Conservation (phyloP, 768 basidiomycete species). For the Termitomyces sp. region DNA sequence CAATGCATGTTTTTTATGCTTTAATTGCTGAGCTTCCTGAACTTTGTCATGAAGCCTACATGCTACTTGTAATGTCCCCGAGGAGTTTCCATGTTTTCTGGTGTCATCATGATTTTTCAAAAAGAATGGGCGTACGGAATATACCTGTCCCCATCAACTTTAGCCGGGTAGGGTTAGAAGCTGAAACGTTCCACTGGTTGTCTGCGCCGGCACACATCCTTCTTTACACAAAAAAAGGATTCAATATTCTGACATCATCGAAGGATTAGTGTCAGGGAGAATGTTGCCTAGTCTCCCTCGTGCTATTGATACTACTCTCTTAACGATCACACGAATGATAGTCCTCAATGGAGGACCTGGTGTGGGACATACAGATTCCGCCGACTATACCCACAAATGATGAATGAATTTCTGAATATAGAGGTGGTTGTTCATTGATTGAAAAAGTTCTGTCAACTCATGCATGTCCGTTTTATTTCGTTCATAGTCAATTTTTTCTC, state of each 20-base stretch:
- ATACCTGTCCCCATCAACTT: background rate
- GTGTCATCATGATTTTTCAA: background rate
- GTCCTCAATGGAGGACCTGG: no score
- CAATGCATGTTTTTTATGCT: constrained; percentile 4
- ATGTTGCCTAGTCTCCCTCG: no score
- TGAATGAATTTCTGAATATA: no score
- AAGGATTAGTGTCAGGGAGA: background rate
- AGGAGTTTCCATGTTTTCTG: constrained; percentile 1
- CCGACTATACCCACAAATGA: background rate
- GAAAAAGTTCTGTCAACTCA: no score
- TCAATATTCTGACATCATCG: background rate
- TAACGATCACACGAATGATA: no score
- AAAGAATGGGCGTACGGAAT: background rate
- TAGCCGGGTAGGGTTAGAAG: background rate
- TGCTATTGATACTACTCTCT: no score
- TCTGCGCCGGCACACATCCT: background rate
- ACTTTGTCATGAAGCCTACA: background rate
- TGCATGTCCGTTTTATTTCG: background rate
- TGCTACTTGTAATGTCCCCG: background rate
- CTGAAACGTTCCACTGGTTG: background rate
- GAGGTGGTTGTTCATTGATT: no score
- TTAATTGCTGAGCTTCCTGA: background rate
- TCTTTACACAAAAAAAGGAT: background rate
- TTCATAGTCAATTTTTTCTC: background rate
- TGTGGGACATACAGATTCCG: no score